Evolutionary conservation across 1,284 basidiomycete species (phyloP).

Genomic region (Peniophora sp.): DNA sequence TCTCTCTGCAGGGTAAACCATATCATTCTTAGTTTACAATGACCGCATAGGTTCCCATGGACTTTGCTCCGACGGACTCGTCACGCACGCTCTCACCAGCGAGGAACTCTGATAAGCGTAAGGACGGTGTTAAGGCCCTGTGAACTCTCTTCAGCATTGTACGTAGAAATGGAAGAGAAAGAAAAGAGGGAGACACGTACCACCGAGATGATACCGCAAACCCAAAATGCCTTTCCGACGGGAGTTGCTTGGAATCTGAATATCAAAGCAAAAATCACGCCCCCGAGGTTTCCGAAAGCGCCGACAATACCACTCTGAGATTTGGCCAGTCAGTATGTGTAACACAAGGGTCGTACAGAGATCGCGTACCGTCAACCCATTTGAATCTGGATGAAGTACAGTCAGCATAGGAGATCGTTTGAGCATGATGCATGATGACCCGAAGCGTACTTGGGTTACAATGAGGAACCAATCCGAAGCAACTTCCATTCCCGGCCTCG

Average conservation of each 20-base stretch:
- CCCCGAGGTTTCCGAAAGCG: slow-evolving; percentile 45
- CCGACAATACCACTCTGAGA: slow-evolving; percentile 40
- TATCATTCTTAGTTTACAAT: no score
- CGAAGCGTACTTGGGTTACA: slow-evolving; percentile 19
- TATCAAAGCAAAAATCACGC: slow-evolving; percentile 39
- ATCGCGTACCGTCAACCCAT: neutral
- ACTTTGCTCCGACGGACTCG: neutral
- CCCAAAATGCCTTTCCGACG: slow-evolving; percentile 38
- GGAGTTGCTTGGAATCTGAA: slow-evolving; percentile 39
- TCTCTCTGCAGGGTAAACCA: no score
- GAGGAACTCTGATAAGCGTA: slow-evolving; percentile 11
- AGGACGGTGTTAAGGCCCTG: slow-evolving; percentile 14
- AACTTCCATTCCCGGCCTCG: slow-evolving; percentile 45
- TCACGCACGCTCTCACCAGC: slow-evolving; percentile 1
- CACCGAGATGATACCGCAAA: slow-evolving; percentile 29
- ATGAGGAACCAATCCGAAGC: slow-evolving; percentile 48
- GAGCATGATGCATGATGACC: neutral
- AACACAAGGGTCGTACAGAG: neutral
- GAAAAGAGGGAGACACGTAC: slow-evolving; percentile 13
- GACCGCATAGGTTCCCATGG: neutral
- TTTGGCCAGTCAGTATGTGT: neutral
- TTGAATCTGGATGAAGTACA: neutral
- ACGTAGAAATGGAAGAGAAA: neutral
- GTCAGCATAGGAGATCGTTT: slow-evolving; percentile 15
- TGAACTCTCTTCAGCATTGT: neutral